Percentiles rank a stretch among this genome's conserved stretches.
phyloP scores from a whole-genome alignment of 2,329 filamentous ascomycete species.

The Calonectria fujianensis region DNA sequence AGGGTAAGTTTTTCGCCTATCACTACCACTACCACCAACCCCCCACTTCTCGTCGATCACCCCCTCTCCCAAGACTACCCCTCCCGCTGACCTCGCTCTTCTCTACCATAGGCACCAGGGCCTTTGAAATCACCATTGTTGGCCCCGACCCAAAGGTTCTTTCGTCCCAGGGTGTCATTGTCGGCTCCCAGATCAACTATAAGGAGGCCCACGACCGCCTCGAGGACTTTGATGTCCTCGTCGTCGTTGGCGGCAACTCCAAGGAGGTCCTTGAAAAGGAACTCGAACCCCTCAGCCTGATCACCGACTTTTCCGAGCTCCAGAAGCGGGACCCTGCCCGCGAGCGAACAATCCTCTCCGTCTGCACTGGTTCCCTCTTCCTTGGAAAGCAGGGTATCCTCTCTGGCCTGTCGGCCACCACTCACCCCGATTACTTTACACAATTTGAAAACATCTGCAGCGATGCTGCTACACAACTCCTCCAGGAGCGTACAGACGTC shows the following conservation, averaged over 20 bases:
- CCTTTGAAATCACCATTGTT: conserved; percentile 76
- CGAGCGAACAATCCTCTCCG: conserved; percentile 87
- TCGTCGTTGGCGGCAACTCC: conserved; percentile 83
- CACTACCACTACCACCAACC: conserved; percentile 25
- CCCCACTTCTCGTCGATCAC: conserved; percentile 36
- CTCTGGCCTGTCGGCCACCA: conserved; percentile 86
- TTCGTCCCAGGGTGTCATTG: conserved; percentile 78
- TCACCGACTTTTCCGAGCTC: conserved; percentile 85
- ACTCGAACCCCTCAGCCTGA: conserved; percentile 81
- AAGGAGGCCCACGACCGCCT: conserved; percentile 85
- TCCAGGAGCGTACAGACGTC: conserved; percentile 87
- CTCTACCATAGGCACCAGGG: conserved; percentile 68
- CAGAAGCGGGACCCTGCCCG: conserved; percentile 86
- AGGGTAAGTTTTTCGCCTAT: conserved; percentile 63
- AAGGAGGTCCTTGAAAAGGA: conserved; percentile 80
- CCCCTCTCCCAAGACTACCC: conserved; percentile 45
- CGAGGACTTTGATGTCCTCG: conserved; percentile 85
- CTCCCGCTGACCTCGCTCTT: conserved; percentile 51
- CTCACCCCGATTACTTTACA: conserved; percentile 87
- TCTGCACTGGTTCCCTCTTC: conserved; percentile 87
- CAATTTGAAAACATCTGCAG: conserved; percentile 89
- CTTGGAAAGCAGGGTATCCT: conserved; percentile 86
- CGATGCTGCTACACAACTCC: conserved; percentile 80
- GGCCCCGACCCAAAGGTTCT: conserved; percentile 72
- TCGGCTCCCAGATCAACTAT: conserved; percentile 85